Base-by-base conservation (phyloP, 1,139 yeast species). In the Kodamaea derodonti region DNA sequence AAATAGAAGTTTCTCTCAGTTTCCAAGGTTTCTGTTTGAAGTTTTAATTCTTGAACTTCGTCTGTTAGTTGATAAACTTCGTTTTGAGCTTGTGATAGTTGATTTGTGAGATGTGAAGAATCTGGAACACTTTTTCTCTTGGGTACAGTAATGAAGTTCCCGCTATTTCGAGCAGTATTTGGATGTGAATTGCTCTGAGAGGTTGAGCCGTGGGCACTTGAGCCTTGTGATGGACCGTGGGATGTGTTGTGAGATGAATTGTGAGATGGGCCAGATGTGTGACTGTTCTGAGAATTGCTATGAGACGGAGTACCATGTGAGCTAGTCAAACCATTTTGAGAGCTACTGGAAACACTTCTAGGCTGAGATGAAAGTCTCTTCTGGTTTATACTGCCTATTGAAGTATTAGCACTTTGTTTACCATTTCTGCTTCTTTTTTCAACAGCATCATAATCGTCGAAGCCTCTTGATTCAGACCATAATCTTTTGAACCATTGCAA, bases 1-100 rank as follows among this genome's bases (percentile, higher is more conserved):
- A 86, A 92, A 58, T 92, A 92, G 51, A 92, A 88, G 53, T 86
- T 84, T 41, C 97, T 75, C 54, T 94, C 98, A 61, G 72, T 72
- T 48, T 80, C 84, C 38, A 85, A 65, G 20, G 79, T 75, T 35
- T 76, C 79, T 22, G 76, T 67, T 13, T 78, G 71, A 13, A 69
- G 60, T 41, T 69, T 71, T 45, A 66, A 72, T 42, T 78, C 81
- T 20, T 63, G 63, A 28, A 78, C 49, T 47, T 82, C 86, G 12
- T 67, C 69, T 20, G 62, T 64, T 32, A 72, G 64, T 2, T 52
- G 53, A 14, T 60, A 60, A 29, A 78, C 56, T 34, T 69, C 72
- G 7, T 36, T 25, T 14, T 35, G 32, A 3, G 48, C 44, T 4
- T 41, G 45, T 13, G 36, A 18, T 29, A 45, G 35, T 18, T 45